Evolutionary conservation across 192 early-diverging fungal genomes (phyloP).

Genomic region (Coemansia sp.): DNA sequence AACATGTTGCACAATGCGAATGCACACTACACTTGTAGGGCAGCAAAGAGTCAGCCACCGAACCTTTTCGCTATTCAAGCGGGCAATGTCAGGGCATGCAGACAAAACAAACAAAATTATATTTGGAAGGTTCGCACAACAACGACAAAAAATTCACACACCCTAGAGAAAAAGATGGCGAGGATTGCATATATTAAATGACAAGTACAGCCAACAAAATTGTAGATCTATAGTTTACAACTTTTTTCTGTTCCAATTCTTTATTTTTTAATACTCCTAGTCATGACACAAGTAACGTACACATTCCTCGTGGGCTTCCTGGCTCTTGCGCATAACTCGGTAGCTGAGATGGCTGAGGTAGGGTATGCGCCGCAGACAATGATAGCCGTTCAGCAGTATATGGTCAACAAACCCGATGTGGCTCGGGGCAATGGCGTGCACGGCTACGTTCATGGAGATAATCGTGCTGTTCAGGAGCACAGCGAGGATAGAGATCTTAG

Average conservation of each 20-base stretch:
- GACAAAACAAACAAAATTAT: background rate
- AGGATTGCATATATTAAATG: background rate
- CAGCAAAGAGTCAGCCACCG: background rate
- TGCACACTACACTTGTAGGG: background rate
- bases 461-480: conserved; percentile 8
- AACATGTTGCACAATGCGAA: background rate
- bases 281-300: background rate
- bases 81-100: background rate
- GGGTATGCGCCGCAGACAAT: conserved; percentile 38
- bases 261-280: background rate
- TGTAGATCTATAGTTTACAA: background rate
- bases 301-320: background rate
- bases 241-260: background rate
- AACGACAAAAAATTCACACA: background rate
- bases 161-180: background rate
- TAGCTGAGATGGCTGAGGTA: conserved; percentile 16
- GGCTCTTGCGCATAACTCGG: background rate
- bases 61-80: background rate
- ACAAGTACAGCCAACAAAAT: background rate
- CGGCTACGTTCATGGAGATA: background rate
- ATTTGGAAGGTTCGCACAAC: background rate
- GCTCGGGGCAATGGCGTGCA: background rate
- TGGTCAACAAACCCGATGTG: conserved; percentile 8
- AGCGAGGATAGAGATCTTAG: background rate
- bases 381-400: conserved; percentile 39